These are phyloP conservation scores for Xylariaceae sp. DNA, from an alignment of 2,329 filamentous ascomycete genomes.

Conservation along the genomic window DNA sequence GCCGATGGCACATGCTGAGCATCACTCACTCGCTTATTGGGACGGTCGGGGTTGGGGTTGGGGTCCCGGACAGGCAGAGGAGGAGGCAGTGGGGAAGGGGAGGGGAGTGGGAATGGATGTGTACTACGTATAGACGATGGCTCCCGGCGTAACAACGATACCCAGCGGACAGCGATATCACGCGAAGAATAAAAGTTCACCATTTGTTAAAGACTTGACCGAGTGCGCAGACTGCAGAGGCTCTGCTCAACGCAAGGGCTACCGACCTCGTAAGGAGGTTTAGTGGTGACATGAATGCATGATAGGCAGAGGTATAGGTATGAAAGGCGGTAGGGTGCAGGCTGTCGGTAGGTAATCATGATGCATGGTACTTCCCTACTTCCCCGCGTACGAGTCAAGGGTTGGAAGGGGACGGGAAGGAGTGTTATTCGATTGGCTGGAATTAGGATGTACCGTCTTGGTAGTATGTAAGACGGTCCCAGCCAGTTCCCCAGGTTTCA, in stretches of 20 bases:
- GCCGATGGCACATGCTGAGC: conserved; percentile 3
- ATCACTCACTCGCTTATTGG: conserved; percentile 9
- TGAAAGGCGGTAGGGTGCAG: background rate
- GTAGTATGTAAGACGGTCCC: background rate
- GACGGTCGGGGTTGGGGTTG: conserved; percentile 6
- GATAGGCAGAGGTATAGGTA: too few species aligned
- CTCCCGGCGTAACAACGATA: conserved; percentile 15
- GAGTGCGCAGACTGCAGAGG: too few species aligned
- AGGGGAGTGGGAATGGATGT: conserved; percentile 14
- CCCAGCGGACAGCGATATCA: conserved; percentile 6
- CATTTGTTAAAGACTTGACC: background rate
- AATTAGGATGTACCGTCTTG: background rate
- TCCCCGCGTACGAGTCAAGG: background rate
- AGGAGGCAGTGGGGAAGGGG: background rate
- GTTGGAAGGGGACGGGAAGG: background rate
- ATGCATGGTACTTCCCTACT: background rate
- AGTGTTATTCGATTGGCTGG: background rate
- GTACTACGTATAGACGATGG: conserved; percentile 14
- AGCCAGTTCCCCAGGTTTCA: background rate
- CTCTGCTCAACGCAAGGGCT: too few species aligned
- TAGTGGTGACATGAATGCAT: too few species aligned
- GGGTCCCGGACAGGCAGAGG: background rate
- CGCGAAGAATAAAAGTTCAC: conserved; percentile 9
- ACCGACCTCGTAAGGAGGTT: too few species aligned
- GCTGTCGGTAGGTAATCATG: background rate